phyloP scores from a whole-genome alignment of 2,329 filamentous ascomycete genomes.

The Scortechinia acanthostroma region DNA sequence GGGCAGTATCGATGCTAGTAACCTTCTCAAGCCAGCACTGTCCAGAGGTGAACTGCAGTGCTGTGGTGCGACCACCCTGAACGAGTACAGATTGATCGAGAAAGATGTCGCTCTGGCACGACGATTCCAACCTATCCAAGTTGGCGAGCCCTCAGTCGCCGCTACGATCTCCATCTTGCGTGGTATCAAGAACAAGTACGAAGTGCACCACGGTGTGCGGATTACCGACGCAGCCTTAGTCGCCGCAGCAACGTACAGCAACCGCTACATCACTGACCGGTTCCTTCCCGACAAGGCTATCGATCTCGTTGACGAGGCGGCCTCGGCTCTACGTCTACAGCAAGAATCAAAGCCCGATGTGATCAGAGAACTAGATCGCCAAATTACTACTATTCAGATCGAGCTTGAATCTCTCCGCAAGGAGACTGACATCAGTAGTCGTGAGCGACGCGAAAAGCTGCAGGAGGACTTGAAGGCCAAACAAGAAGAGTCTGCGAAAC shows the following conservation, averaged over 20 bases:
- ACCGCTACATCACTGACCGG: constrained; percentile 92
- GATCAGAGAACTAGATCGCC: constrained; percentile 84
- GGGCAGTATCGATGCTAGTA: constrained; percentile 92
- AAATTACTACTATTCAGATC: constrained; percentile 96
- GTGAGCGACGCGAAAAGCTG: constrained; percentile 79
- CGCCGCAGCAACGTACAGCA: constrained; percentile 83
- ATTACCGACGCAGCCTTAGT: constrained; percentile 90
- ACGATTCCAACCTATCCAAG: constrained; percentile 86
- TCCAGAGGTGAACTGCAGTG: constrained; percentile 89
- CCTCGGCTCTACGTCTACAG: constrained; percentile 80
- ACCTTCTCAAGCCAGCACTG: constrained; percentile 87
- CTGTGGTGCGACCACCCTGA: constrained; percentile 87
- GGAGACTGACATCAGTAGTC: constrained; percentile 83
- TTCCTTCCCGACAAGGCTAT: constrained; percentile 97
- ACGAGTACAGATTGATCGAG: constrained; percentile 87
- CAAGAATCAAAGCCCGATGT: constrained; percentile 96
- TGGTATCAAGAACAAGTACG: constrained; percentile 95
- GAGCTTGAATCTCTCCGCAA: constrained; percentile 91
- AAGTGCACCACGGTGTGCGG: constrained; percentile 90
- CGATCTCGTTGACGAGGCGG: constrained; percentile 91
- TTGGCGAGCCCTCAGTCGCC: constrained; percentile 84
- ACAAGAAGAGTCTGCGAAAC: constrained; percentile 66
- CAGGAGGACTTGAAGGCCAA: constrained; percentile 70
- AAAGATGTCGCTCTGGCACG: constrained; percentile 90
- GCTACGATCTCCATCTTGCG: constrained; percentile 92